Evolutionary conservation across 2,329 filamentous ascomycete genomes (phyloP), one percentile per base, ranked within the genome.

Genomic region (Cyclaneusma minus): DNA sequence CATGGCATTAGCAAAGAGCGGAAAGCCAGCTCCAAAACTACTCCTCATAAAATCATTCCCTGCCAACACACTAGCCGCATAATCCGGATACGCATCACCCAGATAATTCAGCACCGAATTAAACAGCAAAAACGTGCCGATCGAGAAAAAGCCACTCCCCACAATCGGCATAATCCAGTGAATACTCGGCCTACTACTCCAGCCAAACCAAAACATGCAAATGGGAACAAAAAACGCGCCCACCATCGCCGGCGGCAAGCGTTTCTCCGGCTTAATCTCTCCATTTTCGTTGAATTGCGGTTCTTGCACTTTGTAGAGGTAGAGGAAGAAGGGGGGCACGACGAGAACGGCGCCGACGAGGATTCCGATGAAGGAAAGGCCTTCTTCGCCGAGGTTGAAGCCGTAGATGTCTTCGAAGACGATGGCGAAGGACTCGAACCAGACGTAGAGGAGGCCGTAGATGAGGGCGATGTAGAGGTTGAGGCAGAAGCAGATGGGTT

Each of bases 381-480:
- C 68, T 29, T 64, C 49, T 27, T 69, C 44, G 16, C 69, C 68
- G 3, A 63, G 47, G 30, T 56, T 62, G 58, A 78, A 71, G 38
- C 49, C 42, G 45, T 79, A 78, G 33, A 64, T 52, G 11, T 55
- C 57, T 8, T 59, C 54, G 42, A 73, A 78, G 31, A 77, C 65
- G 12, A 73, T 54, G 4, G 70, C 69, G 44, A 76, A 77, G 10
- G 64, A 64, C 41, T 76, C 68, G 40, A 77, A 77, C 47, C 61
- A 76, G 32, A 61, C 64, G 39, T 68, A 69, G 52, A 68, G 70
- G 38, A 68, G 70, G 23, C 56, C 64, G 45, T 74, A 77, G 33
- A 65, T 62, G 33, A 76, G 56, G 30, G 58, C 59, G 6, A 63
- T 64, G 47, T 75, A 77, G 16, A 71, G 33, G 39, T 69, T 65